Evolutionary conservation across 768 basidiomycete genomes (phyloP), one percentile per base, ranked within the genome.

Genomic region (Leucocoprinus leucothites): DNA sequence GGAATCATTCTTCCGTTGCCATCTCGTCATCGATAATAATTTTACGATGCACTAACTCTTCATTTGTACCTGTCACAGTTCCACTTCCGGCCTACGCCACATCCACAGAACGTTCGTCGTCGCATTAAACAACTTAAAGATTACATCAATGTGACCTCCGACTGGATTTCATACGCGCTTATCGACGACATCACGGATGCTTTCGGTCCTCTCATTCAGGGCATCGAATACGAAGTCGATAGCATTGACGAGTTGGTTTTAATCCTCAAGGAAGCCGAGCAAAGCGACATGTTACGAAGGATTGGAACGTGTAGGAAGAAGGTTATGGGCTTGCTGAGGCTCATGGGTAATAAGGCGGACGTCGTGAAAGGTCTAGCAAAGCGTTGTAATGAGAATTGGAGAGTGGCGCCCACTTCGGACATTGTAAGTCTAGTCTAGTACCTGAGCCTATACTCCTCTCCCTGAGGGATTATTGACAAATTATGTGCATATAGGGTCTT

Each of bases 151-250:
- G 97, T 98, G 64, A 98, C 97, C 8, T 96, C 95, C 3, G 97
- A 99, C 74, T 99, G 97, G 97, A 99, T 99, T 61, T 98, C 95
- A 3, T 99, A 99, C 64, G 97, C 97, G 9, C 82, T 99, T 57
- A 99, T 99, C 66, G 97, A 99, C 72, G 97, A 99, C 72, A 98
- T 99, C 69, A 98, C 97, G 46, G 97, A 99, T 66, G 96, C 94
- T 8, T 99, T 99, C 67, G 97, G 97, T 13, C 97, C 97, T 3
- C 82, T 99, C 56, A 98, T 99, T 64, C 97, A 98, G 70, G 86
- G 87, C 67, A 99, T 98, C 70, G 97, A 99, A 69, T 98, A 98
- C 63, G 97, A 99, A 72, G 97, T 99, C 71, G 97, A 99, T 72
- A 92, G 89, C 58, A 98, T 99, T 59, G 97, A 98, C 64, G 97